Base-by-base conservation (phyloP, 73 alveolate species). In the Stentor coeruleus region DNA sequence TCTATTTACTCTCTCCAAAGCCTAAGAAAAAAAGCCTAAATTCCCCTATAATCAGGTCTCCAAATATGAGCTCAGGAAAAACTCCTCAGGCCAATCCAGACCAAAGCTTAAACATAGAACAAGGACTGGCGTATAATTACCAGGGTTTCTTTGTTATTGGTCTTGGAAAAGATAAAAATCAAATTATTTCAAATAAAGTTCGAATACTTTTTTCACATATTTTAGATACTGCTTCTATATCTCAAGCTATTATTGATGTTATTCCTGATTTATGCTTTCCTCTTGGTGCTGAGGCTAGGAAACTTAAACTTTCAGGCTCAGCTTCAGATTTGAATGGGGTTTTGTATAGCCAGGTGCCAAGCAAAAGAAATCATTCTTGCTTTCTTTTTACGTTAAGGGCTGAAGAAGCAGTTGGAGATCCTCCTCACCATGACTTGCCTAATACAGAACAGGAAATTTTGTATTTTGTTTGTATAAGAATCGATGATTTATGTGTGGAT, bases 281-380 rank as follows among this genome's bases (percentile, higher is more conserved):
- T 57, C 28, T 31, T 20, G 73, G 28, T 20, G 73, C 15, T 20
- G 73, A 57, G 73, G 35, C 73, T 57, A n/a, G 28, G 73, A n/a
- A n/a, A 57, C 73, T 57, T 57, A 57, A 57, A 20, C 73, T 57
- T 57, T 20, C 73, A 20, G 73, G 73, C 73, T 57, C 73, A 57
- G 73, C 35, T 31, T 57, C 73, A 20, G 73, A 57, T 57, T 57
- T 57, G 73, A 57, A 57, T 57, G 73, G 35, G 15, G 15, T 57
- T 20, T 2, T 57, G 2, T 57, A 57, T 57, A 31, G 73, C 15
- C 73, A 57, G 28, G 73, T 57, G 15, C 28, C 15, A 1, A n/a
- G 28, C 73, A 57, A 57, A 31, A n/a, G 73, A n/a, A 31, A 31
- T 20, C 15, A 2, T 2, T 57, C 73, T 57, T 57, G 73, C 2